A percentile compares a stretch with the other conserved stretches of the same genome.
phyloP scores from a whole-genome alignment of 1,284 basidiomycete species.

The Apiotrichum mycotoxinovorans region DNA sequence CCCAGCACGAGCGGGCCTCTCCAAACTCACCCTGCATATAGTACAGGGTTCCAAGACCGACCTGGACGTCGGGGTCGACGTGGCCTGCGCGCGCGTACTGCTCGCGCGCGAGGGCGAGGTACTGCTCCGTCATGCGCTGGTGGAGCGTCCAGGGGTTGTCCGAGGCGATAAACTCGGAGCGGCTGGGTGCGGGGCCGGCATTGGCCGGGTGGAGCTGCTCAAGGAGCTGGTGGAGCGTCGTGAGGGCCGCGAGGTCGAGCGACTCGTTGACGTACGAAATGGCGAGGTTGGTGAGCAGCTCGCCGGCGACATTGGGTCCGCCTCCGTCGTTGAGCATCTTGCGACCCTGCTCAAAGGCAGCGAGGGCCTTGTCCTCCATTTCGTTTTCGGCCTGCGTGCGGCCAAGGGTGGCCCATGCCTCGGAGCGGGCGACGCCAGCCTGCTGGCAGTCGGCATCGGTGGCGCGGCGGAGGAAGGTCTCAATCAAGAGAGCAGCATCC shows the following conservation, averaged over 20 bases:
- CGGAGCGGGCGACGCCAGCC: constrained; percentile 58
- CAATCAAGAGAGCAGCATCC: constrained; percentile 76
- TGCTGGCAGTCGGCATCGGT: constrained; percentile 24
- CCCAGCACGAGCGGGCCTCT: constrained; percentile 76
- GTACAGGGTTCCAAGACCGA: constrained; percentile 87
- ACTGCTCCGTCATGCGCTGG: constrained; percentile 74
- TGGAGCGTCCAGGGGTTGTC: constrained; percentile 81
- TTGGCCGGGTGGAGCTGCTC: constrained; percentile 68
- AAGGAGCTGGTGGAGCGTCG: constrained; percentile 85
- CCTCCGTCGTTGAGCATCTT: constrained; percentile 63
- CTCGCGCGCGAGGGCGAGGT: constrained; percentile 75
- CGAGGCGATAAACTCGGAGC: constrained; percentile 19
- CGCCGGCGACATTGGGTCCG: constrained; percentile 61
- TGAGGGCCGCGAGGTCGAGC: constrained; percentile 81
- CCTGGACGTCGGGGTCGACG: constrained; percentile 89
- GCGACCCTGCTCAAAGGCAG: constrained; percentile 65
- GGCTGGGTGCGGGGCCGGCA: constrained; percentile 43
- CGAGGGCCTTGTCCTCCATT: constrained; percentile 56
- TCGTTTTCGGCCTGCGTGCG: constrained; percentile 97
- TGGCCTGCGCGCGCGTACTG: constrained; percentile 63
- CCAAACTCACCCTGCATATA: constrained; percentile 61
- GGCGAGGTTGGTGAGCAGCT: constrained; percentile 83
- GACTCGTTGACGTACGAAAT: constrained; percentile 97
- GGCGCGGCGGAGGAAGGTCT: constrained; percentile 68
- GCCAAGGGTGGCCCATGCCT: constrained; percentile 90